These are phyloP conservation scores for Rhizophora mangle DNA, from an alignment of 345 rosid species.

Conservation along the genomic window DNA sequence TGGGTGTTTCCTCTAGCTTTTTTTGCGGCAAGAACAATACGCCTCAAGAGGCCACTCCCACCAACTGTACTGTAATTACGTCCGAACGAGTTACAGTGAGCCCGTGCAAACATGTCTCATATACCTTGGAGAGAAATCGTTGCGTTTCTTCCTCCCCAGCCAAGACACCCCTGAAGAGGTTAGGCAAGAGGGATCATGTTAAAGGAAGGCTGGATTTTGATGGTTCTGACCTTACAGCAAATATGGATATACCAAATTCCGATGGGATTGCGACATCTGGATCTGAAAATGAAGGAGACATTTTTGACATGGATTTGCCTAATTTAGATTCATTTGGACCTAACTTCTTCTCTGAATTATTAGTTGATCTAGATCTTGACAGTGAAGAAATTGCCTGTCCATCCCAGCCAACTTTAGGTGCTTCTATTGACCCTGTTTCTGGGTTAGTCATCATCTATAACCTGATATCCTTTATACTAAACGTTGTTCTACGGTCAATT, in stretches of 20 bases:
- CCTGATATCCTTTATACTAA: background rate
- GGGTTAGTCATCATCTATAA: constrained; percentile 14
- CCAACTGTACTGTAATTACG: constrained; percentile 65
- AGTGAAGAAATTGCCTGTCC: constrained; percentile 36
- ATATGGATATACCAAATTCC: constrained; percentile 30
- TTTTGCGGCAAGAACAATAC: constrained; percentile 36
- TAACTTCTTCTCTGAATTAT: constrained; percentile 59
- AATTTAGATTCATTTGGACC: constrained; percentile 60
- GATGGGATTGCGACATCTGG: constrained; percentile 48
- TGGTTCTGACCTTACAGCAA: constrained; percentile 45
- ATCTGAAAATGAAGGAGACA: constrained; percentile 56
- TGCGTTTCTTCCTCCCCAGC: constrained; percentile 64
- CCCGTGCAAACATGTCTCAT: constrained; percentile 58
- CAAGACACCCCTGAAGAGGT: constrained; percentile 49
- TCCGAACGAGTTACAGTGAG: constrained; percentile 61
- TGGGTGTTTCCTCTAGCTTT: constrained; percentile 28
- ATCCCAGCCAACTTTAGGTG: constrained; percentile 30
- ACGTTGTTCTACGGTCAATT: background rate
- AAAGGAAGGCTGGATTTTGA: constrained; percentile 89
- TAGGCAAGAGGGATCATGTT: constrained; percentile 58
- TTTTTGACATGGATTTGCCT: constrained; percentile 63
- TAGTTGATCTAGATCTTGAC: constrained; percentile 67
- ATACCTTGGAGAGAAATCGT: constrained; percentile 69
- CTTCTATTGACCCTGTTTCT: constrained; percentile 19
- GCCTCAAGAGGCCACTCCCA: constrained; percentile 50